Conservation (phyloP, 1,139 yeast species). For the Blastobotrys persicus region DNA sequence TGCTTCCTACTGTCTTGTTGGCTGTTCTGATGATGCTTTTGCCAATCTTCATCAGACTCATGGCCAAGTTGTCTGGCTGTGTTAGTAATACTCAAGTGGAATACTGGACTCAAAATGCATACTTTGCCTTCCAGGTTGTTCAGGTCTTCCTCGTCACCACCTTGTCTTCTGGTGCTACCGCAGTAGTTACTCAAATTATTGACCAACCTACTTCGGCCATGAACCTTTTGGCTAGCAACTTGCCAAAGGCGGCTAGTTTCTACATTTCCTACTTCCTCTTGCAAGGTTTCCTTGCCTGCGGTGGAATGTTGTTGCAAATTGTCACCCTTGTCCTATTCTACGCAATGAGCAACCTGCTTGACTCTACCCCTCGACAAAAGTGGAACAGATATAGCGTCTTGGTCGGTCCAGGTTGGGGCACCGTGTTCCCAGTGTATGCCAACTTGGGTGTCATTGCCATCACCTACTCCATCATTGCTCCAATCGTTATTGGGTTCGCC, state of each 20-base stretch:
- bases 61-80: constrained; percentile 73
- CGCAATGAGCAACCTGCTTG: constrained; percentile 65
- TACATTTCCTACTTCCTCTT: constrained; percentile 54
- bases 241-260: constrained; percentile 90
- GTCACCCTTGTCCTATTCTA: constrained; percentile 69
- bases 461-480: constrained; percentile 80
- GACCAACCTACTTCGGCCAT: constrained; percentile 66
- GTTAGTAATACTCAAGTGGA: constrained; percentile 72
- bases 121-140: constrained; percentile 83
- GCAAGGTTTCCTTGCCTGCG: constrained; percentile 81
- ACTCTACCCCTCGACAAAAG: constrained; percentile 82
- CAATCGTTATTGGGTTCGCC: constrained; percentile 69
- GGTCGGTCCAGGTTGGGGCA: constrained; percentile 77
- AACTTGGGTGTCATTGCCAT: constrained; percentile 77
- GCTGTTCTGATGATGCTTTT: constrained; percentile 80
- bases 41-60: constrained; percentile 71
- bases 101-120: constrained; percentile 79
- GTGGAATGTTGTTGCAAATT: constrained; percentile 77
- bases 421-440: constrained; percentile 80
- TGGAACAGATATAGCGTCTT: constrained; percentile 68
- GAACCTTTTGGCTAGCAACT: constrained; percentile 62
- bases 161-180: constrained; percentile 74
- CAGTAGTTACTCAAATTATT: constrained; percentile 67
- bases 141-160: constrained; percentile 83
- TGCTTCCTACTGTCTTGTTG: constrained; percentile 80